phyloP scores from a whole-genome alignment of 164 flowering plant genomes.

The Taxillus chinensis region DNA sequence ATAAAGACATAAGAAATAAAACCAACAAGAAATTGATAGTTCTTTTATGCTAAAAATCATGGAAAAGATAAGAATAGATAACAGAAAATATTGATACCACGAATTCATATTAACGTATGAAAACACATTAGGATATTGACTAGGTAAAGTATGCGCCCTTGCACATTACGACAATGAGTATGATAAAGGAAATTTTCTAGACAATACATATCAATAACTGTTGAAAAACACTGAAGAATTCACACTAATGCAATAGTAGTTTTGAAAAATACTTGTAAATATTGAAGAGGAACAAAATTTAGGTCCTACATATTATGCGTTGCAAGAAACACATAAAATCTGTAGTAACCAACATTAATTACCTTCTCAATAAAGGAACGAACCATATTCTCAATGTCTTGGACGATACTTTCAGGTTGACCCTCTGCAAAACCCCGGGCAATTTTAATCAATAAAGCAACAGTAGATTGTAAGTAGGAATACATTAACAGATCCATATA shows the following conservation, averaged over 20 bases:
- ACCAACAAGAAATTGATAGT: neutral
- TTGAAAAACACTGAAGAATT: too few relatives aligned
- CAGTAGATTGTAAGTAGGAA: too few relatives aligned
- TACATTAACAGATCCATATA: too few relatives aligned
- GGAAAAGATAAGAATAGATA: neutral
- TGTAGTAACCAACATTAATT: slow-evolving; percentile 1
- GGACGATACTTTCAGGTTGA: slow-evolving; percentile 71
- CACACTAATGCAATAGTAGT: too few relatives aligned
- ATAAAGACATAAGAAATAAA: slow-evolving; percentile 8
- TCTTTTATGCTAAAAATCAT: neutral
- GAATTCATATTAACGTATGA: neutral
- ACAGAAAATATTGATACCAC: neutral
- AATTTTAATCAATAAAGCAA: too few relatives aligned
- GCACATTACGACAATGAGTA: too few relatives aligned
- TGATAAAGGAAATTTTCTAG: too few relatives aligned
- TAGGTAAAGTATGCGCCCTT: too few relatives aligned
- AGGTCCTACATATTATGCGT: too few relatives aligned
- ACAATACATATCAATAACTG: too few relatives aligned
- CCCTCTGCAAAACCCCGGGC: slow-evolving; percentile 30
- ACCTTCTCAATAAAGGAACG: slow-evolving; percentile 85
- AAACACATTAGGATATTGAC: neutral
- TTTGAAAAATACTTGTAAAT: too few relatives aligned
- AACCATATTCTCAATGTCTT: slow-evolving; percentile 85
- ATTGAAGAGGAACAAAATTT: too few relatives aligned
- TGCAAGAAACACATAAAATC: neutral